A percentile compares a stretch with the other conserved stretches of the same genome.
Conservation (phyloP, 805 yeast species). For the Blastobotrys americana region DNA sequence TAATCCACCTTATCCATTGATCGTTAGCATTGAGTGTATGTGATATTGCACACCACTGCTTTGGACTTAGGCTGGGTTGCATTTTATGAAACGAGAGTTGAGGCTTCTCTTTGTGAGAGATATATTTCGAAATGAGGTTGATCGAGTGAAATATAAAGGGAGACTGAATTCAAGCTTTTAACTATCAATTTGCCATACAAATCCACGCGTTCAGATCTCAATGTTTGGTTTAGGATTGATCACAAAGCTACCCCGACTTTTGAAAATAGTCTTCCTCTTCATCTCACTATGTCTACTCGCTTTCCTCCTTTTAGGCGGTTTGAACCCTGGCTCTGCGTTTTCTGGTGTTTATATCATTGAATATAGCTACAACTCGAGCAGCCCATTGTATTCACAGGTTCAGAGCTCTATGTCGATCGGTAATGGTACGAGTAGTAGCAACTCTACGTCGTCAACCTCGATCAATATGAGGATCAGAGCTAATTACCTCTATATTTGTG, state of each 20-base stretch:
- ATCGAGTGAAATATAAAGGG: no score
- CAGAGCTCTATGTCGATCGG: background rate
- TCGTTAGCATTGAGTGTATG: no score
- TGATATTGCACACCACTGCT: no score
- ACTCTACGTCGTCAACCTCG: background rate
- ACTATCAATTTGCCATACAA: no score
- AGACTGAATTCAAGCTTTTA: no score
- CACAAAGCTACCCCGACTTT: constrained; percentile 5
- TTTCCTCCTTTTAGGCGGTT: constrained; percentile 18
- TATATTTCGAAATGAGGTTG: no score
- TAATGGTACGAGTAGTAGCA: constrained; percentile 6
- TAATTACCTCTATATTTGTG: constrained; percentile 19
- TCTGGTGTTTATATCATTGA: constrained; percentile 16
- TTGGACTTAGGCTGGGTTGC: no score
- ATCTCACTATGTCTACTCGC: constrained; percentile 7
- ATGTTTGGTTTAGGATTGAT: background rate
- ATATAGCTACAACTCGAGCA: constrained; percentile 13
- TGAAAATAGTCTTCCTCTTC: constrained; percentile 3
- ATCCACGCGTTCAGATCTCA: no score
- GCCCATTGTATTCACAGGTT: constrained; percentile 5
- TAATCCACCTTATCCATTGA: no score
- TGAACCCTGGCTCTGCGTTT: constrained; percentile 10
- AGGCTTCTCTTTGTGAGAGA: no score
- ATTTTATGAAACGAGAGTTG: no score
- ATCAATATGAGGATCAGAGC: constrained; percentile 13